Evolutionary conservation across 2,329 filamentous ascomycete genomes (phyloP), one percentile per base, ranked within the genome.

Genomic region (Nectriaceae sp.): DNA sequence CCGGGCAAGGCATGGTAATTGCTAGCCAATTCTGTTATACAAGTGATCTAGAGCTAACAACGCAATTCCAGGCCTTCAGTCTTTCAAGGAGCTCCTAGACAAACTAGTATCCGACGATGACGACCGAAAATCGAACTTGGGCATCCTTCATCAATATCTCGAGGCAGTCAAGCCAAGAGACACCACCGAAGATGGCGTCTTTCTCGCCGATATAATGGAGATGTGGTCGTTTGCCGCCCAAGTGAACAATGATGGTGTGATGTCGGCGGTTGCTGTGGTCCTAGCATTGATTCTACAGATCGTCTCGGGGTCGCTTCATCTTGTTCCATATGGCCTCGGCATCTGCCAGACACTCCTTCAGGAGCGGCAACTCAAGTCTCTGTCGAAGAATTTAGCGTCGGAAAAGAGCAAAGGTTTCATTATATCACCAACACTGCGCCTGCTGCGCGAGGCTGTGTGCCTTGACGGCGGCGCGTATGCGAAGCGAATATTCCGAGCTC

Each of bases 381-480:
- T 97, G 20, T 85, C 89, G 24, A 85, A 86, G 50, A 90, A 90
- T 50, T 72, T 97, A 16, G 87, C 89, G 3, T 84, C 89, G 0
- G 86, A 89, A 20, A 92, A 90, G 68, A 80, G 84, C 40, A 96
- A 95, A 64, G 90, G 91, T 33, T 90, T 89, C 68, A 75, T 97
- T 49, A 92, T 97, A 52, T 94, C 90, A 3, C 93, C 94, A 1
- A 92, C 89, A 20, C 73, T 99, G 49, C 85, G 93, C 47, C 74
- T 99, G 43, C 78, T 99, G 50, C 89, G 87, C 43, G 93, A 99
- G 70, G 79, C 92, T n/a, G 83, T 90, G 15, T 84, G 79, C 46
- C 88, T 96, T 55, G 92, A 97, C 68, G 91, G 91, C 15, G 95
- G 94, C 13, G 82, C 84, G 36, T 78, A 91, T 46, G 90, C 92